phyloP scores from a whole-genome alignment of 2,329 filamentous ascomycete genomes.

The Monilinia laxa region DNA sequence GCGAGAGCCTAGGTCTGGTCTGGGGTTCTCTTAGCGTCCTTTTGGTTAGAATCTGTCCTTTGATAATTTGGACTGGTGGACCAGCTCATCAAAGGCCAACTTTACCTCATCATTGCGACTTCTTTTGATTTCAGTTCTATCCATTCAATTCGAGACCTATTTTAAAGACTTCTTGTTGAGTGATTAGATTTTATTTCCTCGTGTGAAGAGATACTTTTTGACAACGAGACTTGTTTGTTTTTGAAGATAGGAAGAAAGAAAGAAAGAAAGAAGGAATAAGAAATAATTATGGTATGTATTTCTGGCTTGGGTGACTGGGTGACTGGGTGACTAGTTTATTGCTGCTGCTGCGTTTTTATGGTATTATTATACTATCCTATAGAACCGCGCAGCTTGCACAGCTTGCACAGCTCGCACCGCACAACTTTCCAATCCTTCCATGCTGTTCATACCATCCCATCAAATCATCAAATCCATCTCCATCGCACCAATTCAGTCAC shows the following conservation, averaged over 20 bases:
- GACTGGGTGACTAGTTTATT: too few species aligned
- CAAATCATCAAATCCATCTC: too few species aligned
- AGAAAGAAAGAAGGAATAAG: too few species aligned
- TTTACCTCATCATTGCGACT: conserved; percentile 6
- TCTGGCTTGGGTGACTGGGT: too few species aligned
- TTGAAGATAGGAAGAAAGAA: too few species aligned
- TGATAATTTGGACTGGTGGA: conserved; percentile 20
- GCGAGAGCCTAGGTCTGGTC: conserved; percentile 6
- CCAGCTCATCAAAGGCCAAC: conserved; percentile 19
- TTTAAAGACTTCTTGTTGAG: neutral
- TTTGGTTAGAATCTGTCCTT: conserved; percentile 25
- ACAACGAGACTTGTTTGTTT: too few species aligned
- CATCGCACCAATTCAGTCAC: conserved; percentile 1
- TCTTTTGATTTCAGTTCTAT: neutral
- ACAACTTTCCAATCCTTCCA: neutral
- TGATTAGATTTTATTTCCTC: neutral
- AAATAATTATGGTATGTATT: conserved; percentile 18
- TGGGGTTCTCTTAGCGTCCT: conserved; percentile 21
- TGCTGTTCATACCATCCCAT: neutral
- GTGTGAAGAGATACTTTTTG: too few species aligned
- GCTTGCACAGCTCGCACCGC: neutral
- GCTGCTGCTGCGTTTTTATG: neutral
- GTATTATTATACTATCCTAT: neutral
- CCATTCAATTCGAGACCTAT: neutral
- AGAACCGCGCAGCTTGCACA: neutral